Evolutionary conservation across 108 stramenopile genomes (phyloP).

Genomic region (Asterionellopsis glacialis): DNA sequence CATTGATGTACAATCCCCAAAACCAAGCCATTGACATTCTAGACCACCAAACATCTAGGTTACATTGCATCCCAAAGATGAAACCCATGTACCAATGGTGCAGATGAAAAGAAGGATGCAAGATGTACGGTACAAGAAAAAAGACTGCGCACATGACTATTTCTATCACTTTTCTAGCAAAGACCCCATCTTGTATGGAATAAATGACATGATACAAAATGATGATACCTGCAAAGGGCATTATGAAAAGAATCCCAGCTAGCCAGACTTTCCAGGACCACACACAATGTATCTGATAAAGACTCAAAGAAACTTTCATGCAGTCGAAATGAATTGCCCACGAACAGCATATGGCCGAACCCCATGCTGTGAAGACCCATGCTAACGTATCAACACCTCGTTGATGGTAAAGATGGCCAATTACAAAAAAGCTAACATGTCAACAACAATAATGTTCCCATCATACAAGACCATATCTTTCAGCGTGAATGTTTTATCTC

Average conservation of each 20-base stretch:
- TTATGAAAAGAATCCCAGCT: constrained; percentile 33
- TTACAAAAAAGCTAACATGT: not conserved
- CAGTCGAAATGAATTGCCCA: constrained; percentile 28
- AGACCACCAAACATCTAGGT: constrained; percentile 2
- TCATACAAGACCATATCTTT: constrained; percentile 24
- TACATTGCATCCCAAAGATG: not conserved
- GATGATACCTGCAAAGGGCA: constrained; percentile 26
- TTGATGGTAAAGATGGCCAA: not conserved
- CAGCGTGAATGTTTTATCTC: constrained; percentile 34
- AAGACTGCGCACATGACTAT: constrained; percentile 13
- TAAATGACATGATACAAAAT: constrained; percentile 24
- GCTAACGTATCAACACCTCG: not conserved
- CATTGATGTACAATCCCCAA: constrained; percentile 57
- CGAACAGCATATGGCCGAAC: constrained; percentile 34
- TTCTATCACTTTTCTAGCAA: constrained; percentile 42
- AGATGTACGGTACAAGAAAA: not conserved
- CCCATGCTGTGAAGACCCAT: not conserved
- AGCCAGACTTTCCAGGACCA: constrained; percentile 59
- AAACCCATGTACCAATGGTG: not conserved
- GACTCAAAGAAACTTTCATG: constrained; percentile 51
- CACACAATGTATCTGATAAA: constrained; percentile 60
- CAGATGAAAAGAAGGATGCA: not conserved
- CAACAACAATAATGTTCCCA: not conserved
- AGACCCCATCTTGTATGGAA: constrained; percentile 22
- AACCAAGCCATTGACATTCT: constrained; percentile 43